A percentile compares a stretch with the other conserved stretches of the same genome.
Conservation (phyloP, 371 early-diverging fungal species). For the Saksenaea oblongispora region DNA sequence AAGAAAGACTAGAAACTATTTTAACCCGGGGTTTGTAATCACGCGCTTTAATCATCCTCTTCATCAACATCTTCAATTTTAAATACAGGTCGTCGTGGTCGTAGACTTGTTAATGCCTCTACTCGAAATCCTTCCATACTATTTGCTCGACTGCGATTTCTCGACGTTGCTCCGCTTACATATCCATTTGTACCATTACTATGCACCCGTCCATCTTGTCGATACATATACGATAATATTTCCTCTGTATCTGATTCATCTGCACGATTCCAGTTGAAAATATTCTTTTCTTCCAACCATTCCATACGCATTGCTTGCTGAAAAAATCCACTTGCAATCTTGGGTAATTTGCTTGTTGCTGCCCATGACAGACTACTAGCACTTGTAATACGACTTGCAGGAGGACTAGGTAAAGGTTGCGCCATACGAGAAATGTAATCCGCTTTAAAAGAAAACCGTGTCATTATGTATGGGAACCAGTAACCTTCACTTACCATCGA, state of each 20-base stretch:
- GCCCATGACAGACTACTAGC: constrained; percentile 26
- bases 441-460: constrained; percentile 13
- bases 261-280: constrained; percentile 58
- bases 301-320: constrained; percentile 38
- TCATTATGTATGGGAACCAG: too few species aligned
- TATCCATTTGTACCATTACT: constrained; percentile 35
- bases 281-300: constrained; percentile 54
- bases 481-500: constrained; percentile 59
- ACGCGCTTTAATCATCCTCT: too few species aligned
- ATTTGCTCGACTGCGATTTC: constrained; percentile 40
- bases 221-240: constrained; percentile 52
- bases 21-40: too few species aligned
- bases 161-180: constrained; percentile 14
- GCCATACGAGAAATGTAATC: constrained; percentile 30
- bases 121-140: constrained; percentile 43
- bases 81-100: constrained; percentile 4
- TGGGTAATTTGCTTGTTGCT: constrained; percentile 27
- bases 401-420: constrained; percentile 14
- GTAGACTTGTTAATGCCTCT: constrained; percentile 37
- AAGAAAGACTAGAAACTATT: too few species aligned
- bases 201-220: constrained; percentile 26
- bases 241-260: constrained; percentile 62
- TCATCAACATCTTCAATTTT: constrained; percentile 2
- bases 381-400: constrained; percentile 21
- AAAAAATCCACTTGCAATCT: constrained; percentile 41